phyloP scores from a whole-genome alignment of 352 stramenopile species.

The Phytophthora nicotianae region DNA sequence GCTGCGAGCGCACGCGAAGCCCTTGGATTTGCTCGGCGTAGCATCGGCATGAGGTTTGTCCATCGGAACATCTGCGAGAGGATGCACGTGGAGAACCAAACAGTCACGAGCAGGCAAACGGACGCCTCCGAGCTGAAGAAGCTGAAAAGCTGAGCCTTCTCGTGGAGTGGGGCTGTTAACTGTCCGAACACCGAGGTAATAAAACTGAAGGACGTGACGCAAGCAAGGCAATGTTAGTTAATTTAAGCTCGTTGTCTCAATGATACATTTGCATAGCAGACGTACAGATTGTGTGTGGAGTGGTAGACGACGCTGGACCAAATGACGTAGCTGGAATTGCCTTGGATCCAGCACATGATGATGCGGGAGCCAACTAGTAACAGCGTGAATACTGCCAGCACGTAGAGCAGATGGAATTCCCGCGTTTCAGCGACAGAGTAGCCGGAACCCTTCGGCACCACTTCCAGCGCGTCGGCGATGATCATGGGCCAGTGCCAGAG shows the following conservation, averaged over 20 bases:
- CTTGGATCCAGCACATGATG: constrained; percentile 92
- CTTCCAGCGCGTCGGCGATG: constrained; percentile 80
- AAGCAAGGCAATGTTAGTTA: not conserved
- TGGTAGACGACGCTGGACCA: constrained; percentile 90
- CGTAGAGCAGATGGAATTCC: constrained; percentile 81
- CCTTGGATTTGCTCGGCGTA: constrained; percentile 50
- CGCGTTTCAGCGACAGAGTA: constrained; percentile 81
- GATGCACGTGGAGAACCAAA: constrained; percentile 91
- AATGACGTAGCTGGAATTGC: constrained; percentile 88
- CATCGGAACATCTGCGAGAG: constrained; percentile 87
- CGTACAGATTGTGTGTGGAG: constrained; percentile 87
- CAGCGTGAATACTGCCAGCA: constrained; percentile 79
- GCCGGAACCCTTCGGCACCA: constrained; percentile 73
- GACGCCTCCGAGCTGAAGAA: constrained; percentile 88
- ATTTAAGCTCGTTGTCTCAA: not conserved
- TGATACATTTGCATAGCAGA: not conserved
- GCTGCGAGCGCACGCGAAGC: constrained; percentile 47
- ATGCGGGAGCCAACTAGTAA: constrained; percentile 84
- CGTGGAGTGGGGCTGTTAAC: constrained; percentile 80
- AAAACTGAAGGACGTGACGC: constrained; percentile 49
- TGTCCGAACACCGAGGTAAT: constrained; percentile 90
- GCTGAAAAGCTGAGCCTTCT: constrained; percentile 82
- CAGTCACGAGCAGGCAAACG: constrained; percentile 82
- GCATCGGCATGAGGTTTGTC: constrained; percentile 79
- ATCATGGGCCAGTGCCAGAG: constrained; percentile 91